phyloP scores from a whole-genome alignment of 352 stramenopile species.

The Phytopythium oedochilum region DNA sequence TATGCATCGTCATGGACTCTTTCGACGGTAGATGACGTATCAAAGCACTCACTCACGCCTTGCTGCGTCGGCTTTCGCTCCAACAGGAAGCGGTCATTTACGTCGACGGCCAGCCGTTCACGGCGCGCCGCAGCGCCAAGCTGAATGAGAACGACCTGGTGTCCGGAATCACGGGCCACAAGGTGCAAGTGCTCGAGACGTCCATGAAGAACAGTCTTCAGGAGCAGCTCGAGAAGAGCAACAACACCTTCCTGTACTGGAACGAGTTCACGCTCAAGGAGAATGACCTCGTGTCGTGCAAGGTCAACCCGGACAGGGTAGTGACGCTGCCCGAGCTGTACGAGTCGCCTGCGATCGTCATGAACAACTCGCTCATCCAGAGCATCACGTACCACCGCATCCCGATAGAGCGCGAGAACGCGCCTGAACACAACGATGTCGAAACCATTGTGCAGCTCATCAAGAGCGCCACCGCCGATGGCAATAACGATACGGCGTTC shows the following conservation, averaged over 20 bases:
- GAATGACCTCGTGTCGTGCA: constrained; percentile 48
- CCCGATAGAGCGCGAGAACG: constrained; percentile 80
- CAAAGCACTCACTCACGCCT: neutral
- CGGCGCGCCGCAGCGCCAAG: constrained; percentile 60
- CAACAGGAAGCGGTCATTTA: constrained; percentile 78
- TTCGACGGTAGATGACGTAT: too few species aligned
- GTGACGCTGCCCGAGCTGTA: constrained; percentile 70
- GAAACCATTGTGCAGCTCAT: constrained; percentile 67
- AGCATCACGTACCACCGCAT: constrained; percentile 64
- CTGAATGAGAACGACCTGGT: constrained; percentile 85
- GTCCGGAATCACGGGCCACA: constrained; percentile 75
- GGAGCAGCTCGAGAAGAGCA: constrained; percentile 42
- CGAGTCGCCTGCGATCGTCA: constrained; percentile 29
- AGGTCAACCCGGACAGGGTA: constrained; percentile 39
- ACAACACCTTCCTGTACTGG: constrained; percentile 78
- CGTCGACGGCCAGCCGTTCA: constrained; percentile 69
- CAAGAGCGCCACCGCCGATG: constrained; percentile 14
- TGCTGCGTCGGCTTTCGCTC: constrained; percentile 1
- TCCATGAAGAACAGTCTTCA: constrained; percentile 78
- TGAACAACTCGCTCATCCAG: constrained; percentile 29
- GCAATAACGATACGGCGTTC: constrained; percentile 54
- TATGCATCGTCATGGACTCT: too few species aligned
- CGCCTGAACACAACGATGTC: constrained; percentile 67
- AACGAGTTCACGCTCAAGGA: constrained; percentile 58
- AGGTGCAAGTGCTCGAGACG: constrained; percentile 74